A percentile compares a stretch with the other conserved stretches of the same genome.
phyloP scores from a whole-genome alignment of 2,329 filamentous ascomycete species.

The Dendryphion nanum region DNA sequence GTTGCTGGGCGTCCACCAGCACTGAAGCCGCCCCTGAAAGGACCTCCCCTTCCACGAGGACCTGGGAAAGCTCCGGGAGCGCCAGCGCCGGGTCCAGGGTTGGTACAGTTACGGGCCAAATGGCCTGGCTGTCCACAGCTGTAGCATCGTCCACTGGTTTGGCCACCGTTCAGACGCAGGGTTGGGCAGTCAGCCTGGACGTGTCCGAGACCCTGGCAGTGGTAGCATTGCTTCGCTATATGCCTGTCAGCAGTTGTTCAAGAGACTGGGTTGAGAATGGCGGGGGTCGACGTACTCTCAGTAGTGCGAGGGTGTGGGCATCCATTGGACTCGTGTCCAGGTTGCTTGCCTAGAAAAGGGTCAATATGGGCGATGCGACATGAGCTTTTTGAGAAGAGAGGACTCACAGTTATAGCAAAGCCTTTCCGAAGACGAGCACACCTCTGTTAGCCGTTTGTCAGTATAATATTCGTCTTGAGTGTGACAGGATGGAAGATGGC shows the following conservation, averaged over 20 bases:
- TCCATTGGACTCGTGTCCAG: conserved; percentile 94
- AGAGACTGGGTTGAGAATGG: not conserved
- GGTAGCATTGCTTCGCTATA: conserved; percentile 96
- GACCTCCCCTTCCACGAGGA: conserved; percentile 68
- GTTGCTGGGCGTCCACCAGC: conserved; percentile 65
- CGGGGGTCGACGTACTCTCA: conserved; percentile 62
- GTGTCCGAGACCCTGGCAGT: conserved; percentile 97
- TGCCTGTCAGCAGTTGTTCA: not conserved
- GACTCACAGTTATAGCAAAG: conserved; percentile 98
- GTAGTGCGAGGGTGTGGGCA: conserved; percentile 96
- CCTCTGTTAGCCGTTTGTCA: conserved; percentile 57
- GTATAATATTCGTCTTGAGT: no score
- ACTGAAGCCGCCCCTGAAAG: conserved; percentile 71
- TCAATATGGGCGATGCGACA: conserved; percentile 11
- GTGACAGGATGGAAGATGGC: no score
- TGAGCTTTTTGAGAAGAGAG: conserved; percentile 2
- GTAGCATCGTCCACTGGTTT: conserved; percentile 87
- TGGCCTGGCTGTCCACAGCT: conserved; percentile 93
- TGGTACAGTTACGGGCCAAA: conserved; percentile 85
- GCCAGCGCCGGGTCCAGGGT: conserved; percentile 65
- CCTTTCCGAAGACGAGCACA: conserved; percentile 95
- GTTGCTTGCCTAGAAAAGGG: conserved; percentile 67
- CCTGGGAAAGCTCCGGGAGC: conserved; percentile 48
- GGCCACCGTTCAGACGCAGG: conserved; percentile 79
- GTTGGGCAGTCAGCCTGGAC: conserved; percentile 99